Base-by-base conservation (phyloP, 257 asterid genomes). In the Orobanche coerulescens region DNA sequence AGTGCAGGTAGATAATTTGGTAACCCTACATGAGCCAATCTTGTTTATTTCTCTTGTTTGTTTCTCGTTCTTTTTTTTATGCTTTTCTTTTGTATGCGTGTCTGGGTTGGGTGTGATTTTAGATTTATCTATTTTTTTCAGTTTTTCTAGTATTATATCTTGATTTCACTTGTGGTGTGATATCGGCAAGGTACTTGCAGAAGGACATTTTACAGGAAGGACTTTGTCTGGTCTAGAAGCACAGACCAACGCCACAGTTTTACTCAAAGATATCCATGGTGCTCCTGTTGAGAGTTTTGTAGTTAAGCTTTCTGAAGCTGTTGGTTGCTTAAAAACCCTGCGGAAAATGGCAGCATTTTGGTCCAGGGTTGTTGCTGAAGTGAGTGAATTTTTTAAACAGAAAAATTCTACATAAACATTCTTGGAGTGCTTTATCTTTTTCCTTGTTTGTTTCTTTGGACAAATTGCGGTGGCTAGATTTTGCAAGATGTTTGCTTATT, bases 131-230 rank as follows among this genome's bases (percentile, higher is more conserved):
- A 47, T 48, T 31, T 25, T 68, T 62, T 61, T 71, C 23, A 30
- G 55, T 36, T 56, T 48, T 71, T 72, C 64, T 66, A 58, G 57
- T 78, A 58, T 69, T 64, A 51, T 78, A 65, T 75, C 79, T 73
- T 81, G 83, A 82, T 84, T 81, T 77, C 77, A 78, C 82, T 81
- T 79, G 54, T 69, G 69, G 73, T 71, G 73, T 79, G 77, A 76
- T 79, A 71, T 78, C 78, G 82, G 95, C 95, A 92, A 86, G 96
- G 86, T 86, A 83, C 84, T 79, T 74, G 84, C 95, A 93, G 98
- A 88, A 81, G 95, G 94, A 69, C 78, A 71, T 42, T 74, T 76
- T 67, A 56, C 72, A 26, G 81, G 84, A 78, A 73, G 84, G 71
- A 78, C 77, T 51, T 71, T 73, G 64, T 64, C 74, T 68, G 77